These are phyloP conservation scores for Escallonia rubra DNA, from an alignment of 129 eudicot genomes.

Conservation along the genomic window DNA sequence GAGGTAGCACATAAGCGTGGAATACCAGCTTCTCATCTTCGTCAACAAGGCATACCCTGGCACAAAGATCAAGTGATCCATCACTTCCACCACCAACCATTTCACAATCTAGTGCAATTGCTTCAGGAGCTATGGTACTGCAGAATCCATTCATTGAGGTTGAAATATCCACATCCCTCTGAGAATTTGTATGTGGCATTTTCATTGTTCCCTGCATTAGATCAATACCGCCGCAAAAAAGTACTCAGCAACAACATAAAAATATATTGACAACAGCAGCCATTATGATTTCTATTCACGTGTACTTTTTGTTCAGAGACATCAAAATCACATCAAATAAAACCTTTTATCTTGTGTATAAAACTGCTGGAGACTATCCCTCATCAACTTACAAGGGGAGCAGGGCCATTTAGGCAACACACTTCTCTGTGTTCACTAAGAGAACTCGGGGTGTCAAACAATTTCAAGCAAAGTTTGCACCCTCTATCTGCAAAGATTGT, in stretches of 20 bases:
- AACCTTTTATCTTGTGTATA: neutral
- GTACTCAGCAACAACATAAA: neutral
- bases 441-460: conserved; percentile 30
- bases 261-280: neutral
- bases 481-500: conserved; percentile 37
- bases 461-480: conserved; percentile 48
- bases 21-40: conserved; percentile 58
- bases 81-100: conserved; percentile 78
- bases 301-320: too few species aligned
- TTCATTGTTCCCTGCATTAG: conserved; percentile 36
- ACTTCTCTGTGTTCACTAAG: conserved; percentile 41
- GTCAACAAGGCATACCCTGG: conserved; percentile 63
- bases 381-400: conserved; percentile 44
- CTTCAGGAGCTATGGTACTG: conserved; percentile 19
- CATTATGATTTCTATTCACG: neutral
- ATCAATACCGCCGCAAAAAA: conserved; percentile 1
- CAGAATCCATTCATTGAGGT: conserved; percentile 11
- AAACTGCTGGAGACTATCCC: too few species aligned
- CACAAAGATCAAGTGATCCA: conserved; percentile 64
- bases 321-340: neutral
- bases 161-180: conserved; percentile 11
- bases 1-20: conserved; percentile 65
- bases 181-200: conserved; percentile 20
- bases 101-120: conserved; percentile 63
- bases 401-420: conserved; percentile 42